These are phyloP conservation scores for Lachancea dasiensis DNA, from an alignment of 805 yeast genomes.

Conservation along the genomic window DNA sequence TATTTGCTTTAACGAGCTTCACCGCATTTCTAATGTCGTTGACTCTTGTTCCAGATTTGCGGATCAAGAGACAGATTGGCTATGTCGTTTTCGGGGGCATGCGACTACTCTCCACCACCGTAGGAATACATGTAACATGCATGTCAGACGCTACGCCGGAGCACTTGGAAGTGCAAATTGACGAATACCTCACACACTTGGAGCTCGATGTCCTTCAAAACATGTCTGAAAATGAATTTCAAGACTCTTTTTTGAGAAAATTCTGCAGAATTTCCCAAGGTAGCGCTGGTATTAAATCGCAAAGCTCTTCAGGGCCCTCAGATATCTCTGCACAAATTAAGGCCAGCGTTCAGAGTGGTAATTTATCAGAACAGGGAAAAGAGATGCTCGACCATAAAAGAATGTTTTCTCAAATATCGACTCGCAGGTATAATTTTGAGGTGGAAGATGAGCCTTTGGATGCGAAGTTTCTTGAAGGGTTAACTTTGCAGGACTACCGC, in stretches of 20 bases:
- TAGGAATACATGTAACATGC: slow-evolving; percentile 54
- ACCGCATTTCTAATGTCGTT: slow-evolving; percentile 42
- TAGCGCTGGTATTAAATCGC: slow-evolving; percentile 8
- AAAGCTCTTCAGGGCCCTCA: slow-evolving; percentile 30
- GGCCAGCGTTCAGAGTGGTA: slow-evolving; percentile 34
- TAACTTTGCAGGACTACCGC: slow-evolving; percentile 34
- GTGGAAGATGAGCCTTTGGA: slow-evolving; percentile 36
- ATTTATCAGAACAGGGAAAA: slow-evolving; percentile 16
- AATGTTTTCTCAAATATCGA: slow-evolving; percentile 45
- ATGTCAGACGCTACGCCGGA: slow-evolving; percentile 46
- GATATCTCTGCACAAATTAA: slow-evolving; percentile 32
- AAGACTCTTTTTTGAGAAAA: slow-evolving; percentile 30
- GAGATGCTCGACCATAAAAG: slow-evolving; percentile 40
- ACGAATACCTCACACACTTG: slow-evolving; percentile 42
- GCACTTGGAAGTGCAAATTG: slow-evolving; percentile 40
- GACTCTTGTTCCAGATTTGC: slow-evolving; percentile 40
- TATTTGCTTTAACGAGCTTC: slow-evolving; percentile 40
- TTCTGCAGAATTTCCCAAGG: slow-evolving; percentile 31
- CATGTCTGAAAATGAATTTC: slow-evolving; percentile 35
- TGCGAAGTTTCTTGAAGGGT: slow-evolving; percentile 21
- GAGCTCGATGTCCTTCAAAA: slow-evolving; percentile 27
- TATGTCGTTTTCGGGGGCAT: slow-evolving; percentile 56
- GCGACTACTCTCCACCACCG: slow-evolving; percentile 43
- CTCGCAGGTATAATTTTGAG: slow-evolving; percentile 38
- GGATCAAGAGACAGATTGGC: slow-evolving; percentile 55